Evolutionary conservation across 495 filamentous ascomycete genomes (phyloP).

Genomic region (Bombardia bombarda): DNA sequence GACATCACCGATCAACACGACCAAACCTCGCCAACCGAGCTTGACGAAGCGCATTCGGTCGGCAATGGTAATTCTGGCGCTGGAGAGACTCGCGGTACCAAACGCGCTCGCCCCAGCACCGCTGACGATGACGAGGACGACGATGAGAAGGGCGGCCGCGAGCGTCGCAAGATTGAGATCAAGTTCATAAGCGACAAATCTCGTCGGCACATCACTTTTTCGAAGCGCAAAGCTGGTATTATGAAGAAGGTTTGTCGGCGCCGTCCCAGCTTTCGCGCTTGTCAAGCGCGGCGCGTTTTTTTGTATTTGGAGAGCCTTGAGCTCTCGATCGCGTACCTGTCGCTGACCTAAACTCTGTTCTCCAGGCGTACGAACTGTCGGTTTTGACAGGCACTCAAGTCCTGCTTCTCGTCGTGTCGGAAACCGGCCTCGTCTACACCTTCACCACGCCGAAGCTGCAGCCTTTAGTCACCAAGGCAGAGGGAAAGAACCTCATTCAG

Average conservation of each 20-base stretch:
- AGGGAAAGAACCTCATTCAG: constrained; percentile 99
- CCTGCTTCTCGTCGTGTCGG: constrained; percentile 91
- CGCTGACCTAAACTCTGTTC: constrained; percentile 19
- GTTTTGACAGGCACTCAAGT: constrained; percentile 98
- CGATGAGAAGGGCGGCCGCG: constrained; percentile 95
- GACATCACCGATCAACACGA: constrained; percentile 57
- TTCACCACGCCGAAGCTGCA: constrained; percentile 99
- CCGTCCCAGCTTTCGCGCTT: not conserved
- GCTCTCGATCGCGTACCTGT: constrained; percentile 2
- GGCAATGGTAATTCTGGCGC: constrained; percentile 52
- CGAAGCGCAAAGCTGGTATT: constrained; percentile 99
- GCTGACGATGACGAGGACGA: constrained; percentile 97
- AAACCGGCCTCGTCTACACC: constrained; percentile 97
- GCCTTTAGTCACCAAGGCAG: constrained; percentile 96
- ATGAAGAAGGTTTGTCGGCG: constrained; percentile 92
- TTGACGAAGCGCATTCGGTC: constrained; percentile 52
- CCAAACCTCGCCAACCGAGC: constrained; percentile 49
- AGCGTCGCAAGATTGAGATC: constrained; percentile 99
- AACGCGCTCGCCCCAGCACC: constrained; percentile 75
- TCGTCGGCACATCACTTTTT: constrained; percentile 99
- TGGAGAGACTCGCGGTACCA: constrained; percentile 72
- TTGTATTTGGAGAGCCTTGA: no score
- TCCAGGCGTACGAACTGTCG: constrained; percentile 91
- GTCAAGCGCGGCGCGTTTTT: constrained; percentile 1
- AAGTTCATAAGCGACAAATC: constrained; percentile 99